Evolutionary conservation across 1,139 yeast genomes (phyloP), one percentile per base, ranked within the genome.

Genomic region (Debaryomyces robertsiae): DNA sequence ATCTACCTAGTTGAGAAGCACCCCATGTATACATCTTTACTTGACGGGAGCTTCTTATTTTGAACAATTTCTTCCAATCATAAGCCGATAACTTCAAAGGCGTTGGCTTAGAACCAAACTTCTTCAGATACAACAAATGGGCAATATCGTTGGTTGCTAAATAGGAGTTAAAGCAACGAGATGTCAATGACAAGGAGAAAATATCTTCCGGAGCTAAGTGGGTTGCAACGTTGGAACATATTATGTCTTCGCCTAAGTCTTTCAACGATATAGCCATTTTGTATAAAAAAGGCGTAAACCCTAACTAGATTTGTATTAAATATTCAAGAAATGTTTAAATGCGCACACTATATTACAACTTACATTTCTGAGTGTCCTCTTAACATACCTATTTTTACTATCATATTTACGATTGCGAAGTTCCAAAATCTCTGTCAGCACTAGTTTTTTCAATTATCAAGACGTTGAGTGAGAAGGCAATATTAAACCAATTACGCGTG

Each of bases 1-100:
- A 62, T 32, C 93, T 59, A 2, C 83, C 84, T 36, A 69, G 66
- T 23, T 61, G 61, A 5, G 74, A 54, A 11, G 75, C 61, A 1
- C 90, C 88, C 94, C 94, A 84, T 0, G 88, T 79, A 48, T 67
- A 77, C 3, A 85, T 50, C 32, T 65, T 57, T 3, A 79, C 77
- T 2, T 67, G 55, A 25, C 53, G 52, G 1, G 70, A 55, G 10
- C 59, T 53, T 33, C 88, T 61, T 34, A 69, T 46, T 11, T 67
- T 53, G 55, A 75, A 82, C 38, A 79, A 54, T 29, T 69, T 69
- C 4, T 69, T 70, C 87, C 87, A 82, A 45, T 74, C 66, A 43
- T 55, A 45, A 2, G 58, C 58, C 9, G 64, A 58, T 30, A 68
- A 60, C 23, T 63, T 67, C 43, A 68, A 66, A 13, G 76, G 79